Conservation (phyloP, 192 early-diverging fungal species). For the Linnemannia zychae region DNA sequence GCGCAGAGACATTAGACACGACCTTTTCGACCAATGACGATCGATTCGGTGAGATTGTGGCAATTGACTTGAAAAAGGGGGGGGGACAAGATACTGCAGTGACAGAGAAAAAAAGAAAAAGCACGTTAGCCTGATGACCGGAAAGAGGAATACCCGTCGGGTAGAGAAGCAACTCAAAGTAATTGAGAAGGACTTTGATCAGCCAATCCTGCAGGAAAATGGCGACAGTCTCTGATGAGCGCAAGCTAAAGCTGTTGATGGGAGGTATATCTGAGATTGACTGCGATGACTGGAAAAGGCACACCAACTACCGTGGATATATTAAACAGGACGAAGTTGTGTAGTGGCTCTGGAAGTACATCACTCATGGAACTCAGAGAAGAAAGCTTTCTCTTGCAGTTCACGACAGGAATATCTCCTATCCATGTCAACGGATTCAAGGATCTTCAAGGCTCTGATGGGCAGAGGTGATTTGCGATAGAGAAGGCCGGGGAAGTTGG, state of each 20-base stretch:
- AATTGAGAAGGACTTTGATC: slow-evolving; percentile 94
- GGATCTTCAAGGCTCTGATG: slow-evolving; percentile 97
- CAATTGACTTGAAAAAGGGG: slow-evolving; percentile 91
- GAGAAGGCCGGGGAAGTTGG: slow-evolving; percentile 92
- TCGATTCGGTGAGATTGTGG: slow-evolving; percentile 89
- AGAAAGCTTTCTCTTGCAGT: slow-evolving; percentile 95
- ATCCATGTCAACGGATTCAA: slow-evolving; percentile 99
- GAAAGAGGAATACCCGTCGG: slow-evolving; percentile 89
- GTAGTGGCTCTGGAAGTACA: slow-evolving; percentile 97
- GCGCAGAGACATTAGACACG: slow-evolving; percentile 89
- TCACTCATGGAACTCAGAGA: slow-evolving; percentile 91
- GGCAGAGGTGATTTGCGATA: slow-evolving; percentile 93
- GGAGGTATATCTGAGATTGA: slow-evolving; percentile 97
- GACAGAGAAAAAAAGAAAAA: slow-evolving; percentile 97
- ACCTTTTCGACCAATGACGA: slow-evolving; percentile 94
- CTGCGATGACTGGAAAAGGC: slow-evolving; percentile 98
- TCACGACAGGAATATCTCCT: slow-evolving; percentile 96
- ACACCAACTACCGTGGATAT: slow-evolving; percentile 98
- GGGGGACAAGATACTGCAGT: slow-evolving; percentile 90
- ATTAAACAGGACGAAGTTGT: slow-evolving; percentile 95
- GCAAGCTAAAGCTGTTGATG: slow-evolving; percentile 97
- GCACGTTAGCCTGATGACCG: slow-evolving; percentile 90
- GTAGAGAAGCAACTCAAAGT: slow-evolving; percentile 97
- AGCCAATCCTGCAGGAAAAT: slow-evolving; percentile 96
- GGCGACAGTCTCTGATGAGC: slow-evolving; percentile 96